Conservation (phyloP, 352 stramenopile genomes). For the Phytophthora cactorum region DNA sequence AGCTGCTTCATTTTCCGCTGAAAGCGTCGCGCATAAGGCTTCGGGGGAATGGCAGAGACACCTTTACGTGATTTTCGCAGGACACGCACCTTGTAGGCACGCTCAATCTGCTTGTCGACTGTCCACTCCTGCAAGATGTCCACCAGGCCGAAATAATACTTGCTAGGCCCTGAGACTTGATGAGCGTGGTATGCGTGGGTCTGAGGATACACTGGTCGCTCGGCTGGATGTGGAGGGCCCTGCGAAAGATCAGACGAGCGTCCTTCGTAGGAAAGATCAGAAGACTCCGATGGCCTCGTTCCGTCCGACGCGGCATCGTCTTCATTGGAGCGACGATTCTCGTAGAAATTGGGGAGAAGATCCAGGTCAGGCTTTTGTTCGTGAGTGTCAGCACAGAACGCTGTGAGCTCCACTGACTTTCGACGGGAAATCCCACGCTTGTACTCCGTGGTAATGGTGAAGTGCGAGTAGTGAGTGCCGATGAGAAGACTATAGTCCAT, state of each 20-base stretch:
- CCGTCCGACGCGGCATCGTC: constrained; percentile 32
- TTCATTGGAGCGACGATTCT: constrained; percentile 32
- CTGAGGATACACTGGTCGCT: constrained; percentile 37
- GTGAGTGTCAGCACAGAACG: constrained; percentile 31
- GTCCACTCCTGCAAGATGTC: constrained; percentile 92
- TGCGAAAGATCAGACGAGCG: constrained; percentile 23
- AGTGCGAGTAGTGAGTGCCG: constrained; percentile 86
- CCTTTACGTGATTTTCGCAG: constrained; percentile 74
- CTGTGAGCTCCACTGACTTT: constrained; percentile 41
- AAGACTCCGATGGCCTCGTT: constrained; percentile 35
- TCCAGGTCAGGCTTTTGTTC: constrained; percentile 37
- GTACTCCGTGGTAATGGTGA: constrained; percentile 65
- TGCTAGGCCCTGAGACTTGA: constrained; percentile 83
- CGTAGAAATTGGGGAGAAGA: constrained; percentile 49
- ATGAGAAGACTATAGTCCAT: constrained; percentile 94
- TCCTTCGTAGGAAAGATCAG: constrained; percentile 22
- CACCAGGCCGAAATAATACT: constrained; percentile 91
- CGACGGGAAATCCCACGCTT: constrained; percentile 35
- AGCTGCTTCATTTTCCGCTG: constrained; percentile 88
- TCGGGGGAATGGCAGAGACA: constrained; percentile 75
- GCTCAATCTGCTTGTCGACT: constrained; percentile 76
- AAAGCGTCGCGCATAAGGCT: constrained; percentile 77
- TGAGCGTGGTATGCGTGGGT: constrained; percentile 73
- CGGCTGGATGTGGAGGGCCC: constrained; percentile 1
- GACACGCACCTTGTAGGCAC: constrained; percentile 85